These are phyloP conservation scores for Didymella glomerata DNA, from an alignment of 2,329 filamentous ascomycete species.

Conservation along the genomic window DNA sequence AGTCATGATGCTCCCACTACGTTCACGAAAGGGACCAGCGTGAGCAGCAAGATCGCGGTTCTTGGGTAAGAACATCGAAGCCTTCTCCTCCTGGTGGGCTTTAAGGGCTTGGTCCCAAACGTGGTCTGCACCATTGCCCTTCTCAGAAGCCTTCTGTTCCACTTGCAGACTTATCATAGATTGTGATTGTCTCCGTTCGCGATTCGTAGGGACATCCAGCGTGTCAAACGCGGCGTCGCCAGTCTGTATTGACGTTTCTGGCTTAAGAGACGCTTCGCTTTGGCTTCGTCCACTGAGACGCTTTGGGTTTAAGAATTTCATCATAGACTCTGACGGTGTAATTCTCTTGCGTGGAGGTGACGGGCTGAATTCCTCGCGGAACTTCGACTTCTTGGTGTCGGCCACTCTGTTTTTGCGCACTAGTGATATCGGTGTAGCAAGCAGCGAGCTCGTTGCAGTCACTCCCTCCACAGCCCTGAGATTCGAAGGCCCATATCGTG, in stretches of 20 bases:
- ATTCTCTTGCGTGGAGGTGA: constrained; percentile 41
- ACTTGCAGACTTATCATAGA: constrained; percentile 43
- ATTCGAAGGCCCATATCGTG: constrained; percentile 23
- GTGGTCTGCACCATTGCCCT: constrained; percentile 34
- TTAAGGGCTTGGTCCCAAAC: constrained; percentile 51
- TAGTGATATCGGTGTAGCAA: constrained; percentile 16
- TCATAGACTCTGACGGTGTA: constrained; percentile 37
- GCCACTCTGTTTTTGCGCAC: constrained; percentile 43
- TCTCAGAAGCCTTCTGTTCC: constrained; percentile 37
- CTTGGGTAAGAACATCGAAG: constrained; percentile 44
- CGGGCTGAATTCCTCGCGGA: constrained; percentile 49
- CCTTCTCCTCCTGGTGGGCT: constrained; percentile 48
- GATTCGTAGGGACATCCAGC: constrained; percentile 19
- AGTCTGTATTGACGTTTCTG: constrained; percentile 6
- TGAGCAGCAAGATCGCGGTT: constrained; percentile 42
- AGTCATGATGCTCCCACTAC: constrained; percentile 37
- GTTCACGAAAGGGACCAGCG: constrained; percentile 44
- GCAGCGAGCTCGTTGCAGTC: constrained; percentile 1
- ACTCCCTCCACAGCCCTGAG: constrained; percentile 11
- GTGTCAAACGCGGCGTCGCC: constrained; percentile 37
- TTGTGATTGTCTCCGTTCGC: constrained; percentile 40
- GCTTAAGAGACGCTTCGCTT: constrained; percentile 41
- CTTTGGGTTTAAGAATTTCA: constrained; percentile 44
- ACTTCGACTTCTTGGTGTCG: constrained; percentile 46
- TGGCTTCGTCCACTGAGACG: constrained; percentile 41